Percentiles rank a stretch among this genome's conserved stretches.
Conservation (phyloP, 202 grass and related monocot genomes). For the Zizania palustris region DNA sequence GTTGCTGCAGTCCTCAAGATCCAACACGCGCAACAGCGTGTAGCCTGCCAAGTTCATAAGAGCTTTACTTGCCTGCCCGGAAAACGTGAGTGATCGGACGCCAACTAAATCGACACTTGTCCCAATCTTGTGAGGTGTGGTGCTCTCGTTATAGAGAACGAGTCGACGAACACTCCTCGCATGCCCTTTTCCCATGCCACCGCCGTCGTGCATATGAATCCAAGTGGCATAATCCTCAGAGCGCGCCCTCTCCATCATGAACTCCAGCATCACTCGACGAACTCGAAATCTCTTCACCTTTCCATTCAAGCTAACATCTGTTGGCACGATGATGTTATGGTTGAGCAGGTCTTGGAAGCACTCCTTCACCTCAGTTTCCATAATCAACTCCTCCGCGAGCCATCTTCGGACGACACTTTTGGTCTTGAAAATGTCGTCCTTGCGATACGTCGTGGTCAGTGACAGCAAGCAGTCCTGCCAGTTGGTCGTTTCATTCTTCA, state of each 20-base stretch:
- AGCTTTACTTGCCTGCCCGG: background rate
- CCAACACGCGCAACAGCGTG: background rate
- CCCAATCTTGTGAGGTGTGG: background rate
- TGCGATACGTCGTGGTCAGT: background rate
- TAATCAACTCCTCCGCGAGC: background rate
- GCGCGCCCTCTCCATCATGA: background rate
- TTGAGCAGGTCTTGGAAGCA: background rate
- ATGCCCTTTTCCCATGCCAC: no score
- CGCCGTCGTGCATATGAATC: background rate
- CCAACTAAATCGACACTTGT: background rate
- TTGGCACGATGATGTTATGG: background rate
- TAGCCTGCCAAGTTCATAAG: background rate
- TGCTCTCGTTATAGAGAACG: background rate
- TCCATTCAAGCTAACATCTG: background rate
- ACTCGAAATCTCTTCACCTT: constrained; percentile 8
- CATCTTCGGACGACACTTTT: background rate
- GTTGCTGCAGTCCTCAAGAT: background rate
- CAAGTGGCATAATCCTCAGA: background rate
- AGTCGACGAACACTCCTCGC: background rate
- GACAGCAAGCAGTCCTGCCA: constrained; percentile 14
- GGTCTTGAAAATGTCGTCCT: background rate
- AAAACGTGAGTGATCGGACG: constrained; percentile 3
- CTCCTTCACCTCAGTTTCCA: background rate
- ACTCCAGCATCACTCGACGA: background rate
- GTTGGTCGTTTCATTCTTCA: no score